phyloP scores from a whole-genome alignment of 2,329 filamentous ascomycete species.

The Lachnellula suecica region DNA sequence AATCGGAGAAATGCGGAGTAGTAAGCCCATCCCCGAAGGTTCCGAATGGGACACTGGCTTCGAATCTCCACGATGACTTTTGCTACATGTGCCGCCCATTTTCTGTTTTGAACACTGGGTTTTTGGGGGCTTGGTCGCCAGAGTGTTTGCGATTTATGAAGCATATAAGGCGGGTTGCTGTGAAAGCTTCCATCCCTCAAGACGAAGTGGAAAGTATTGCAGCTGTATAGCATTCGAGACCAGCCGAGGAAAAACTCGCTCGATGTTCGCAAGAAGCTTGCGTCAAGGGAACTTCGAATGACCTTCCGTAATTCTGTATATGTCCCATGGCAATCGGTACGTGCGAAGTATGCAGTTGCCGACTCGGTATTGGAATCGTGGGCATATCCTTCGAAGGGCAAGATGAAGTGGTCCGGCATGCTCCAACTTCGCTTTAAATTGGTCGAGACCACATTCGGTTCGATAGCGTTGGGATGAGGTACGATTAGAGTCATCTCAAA shows the following conservation, averaged over 20 bases:
- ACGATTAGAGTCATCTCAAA: no score
- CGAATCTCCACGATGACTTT: no score
- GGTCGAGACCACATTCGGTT: no score
- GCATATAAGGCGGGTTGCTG: background rate
- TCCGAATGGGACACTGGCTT: no score
- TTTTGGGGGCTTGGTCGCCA: background rate
- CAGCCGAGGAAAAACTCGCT: background rate
- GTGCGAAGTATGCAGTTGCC: background rate
- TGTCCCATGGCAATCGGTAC: background rate
- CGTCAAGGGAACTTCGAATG: background rate
- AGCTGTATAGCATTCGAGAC: background rate
- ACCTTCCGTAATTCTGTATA: background rate
- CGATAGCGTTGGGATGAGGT: no score
- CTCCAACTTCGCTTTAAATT: no score
- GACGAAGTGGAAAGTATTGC: background rate
- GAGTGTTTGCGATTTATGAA: background rate
- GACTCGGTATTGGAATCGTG: no score
- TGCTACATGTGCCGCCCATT: no score
- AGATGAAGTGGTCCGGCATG: no score
- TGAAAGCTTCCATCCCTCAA: background rate
- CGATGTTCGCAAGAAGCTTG: constrained; percentile 1
- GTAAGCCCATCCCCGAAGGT: background rate
- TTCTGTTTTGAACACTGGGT: no score
- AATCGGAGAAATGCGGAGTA: background rate
- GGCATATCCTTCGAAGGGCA: no score